phyloP scores from a whole-genome alignment of 192 early-diverging fungal genomes.

The Fimicolochytrium jonesii region DNA sequence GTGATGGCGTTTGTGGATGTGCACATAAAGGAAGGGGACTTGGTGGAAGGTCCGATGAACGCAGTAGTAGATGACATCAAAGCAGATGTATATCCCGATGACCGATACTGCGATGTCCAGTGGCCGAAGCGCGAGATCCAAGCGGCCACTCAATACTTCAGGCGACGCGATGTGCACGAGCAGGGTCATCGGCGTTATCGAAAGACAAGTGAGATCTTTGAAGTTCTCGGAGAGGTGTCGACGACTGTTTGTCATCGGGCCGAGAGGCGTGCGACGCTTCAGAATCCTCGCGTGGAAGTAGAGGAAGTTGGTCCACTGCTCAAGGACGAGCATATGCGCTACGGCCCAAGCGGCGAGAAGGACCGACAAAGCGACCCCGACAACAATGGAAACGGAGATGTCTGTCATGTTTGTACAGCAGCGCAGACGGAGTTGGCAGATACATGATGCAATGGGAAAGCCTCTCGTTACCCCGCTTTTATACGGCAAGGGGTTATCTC shows the following conservation, averaged over 20 bases:
- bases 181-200: neutral
- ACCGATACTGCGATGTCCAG: neutral
- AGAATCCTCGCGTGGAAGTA: neutral
- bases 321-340: too few species aligned
- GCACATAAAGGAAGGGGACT: neutral
- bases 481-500: too few species aligned
- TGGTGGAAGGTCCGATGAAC: neutral
- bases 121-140: neutral
- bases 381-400: too few species aligned
- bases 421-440: too few species aligned
- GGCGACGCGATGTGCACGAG: neutral
- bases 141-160: neutral
- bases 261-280: neutral
- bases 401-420: too few species aligned
- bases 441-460: too few species aligned
- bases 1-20: constrained; percentile 1
- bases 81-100: neutral
- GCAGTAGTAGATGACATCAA: neutral
- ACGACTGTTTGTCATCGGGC: neutral
- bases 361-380: too few species aligned
- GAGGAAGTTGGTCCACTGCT: neutral
- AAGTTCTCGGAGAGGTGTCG: neutral
- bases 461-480: too few species aligned
- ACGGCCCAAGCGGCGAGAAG: too few species aligned
- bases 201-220: neutral